Base-by-base conservation (phyloP, 192 early-diverging fungal species). In the Coemansia sp. region DNA sequence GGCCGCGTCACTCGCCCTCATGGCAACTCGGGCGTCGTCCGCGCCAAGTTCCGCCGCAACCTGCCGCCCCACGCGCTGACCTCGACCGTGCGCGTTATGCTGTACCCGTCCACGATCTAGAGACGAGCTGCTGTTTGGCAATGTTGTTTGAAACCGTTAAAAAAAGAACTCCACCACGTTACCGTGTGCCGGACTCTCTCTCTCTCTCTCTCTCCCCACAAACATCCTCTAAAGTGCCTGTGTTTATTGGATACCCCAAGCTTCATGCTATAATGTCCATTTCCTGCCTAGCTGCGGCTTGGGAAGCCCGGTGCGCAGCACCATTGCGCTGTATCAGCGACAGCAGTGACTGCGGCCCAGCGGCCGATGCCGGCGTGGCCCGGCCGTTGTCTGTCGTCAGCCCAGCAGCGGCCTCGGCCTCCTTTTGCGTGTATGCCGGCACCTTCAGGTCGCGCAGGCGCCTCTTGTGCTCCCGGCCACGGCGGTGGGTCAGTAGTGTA, bases 21-120 rank as follows among this genome's bases (percentile, higher is more conserved):
- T 77, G 96, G 94, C 63, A 94, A 83, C 75, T 88, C 83, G 58
- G 95, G 95, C 52, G 89, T 90, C 43, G 96, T 97, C 60, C 85
- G 92, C 72, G 96, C 94, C 43, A 90, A 86, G 75, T 99, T 99
- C 86, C 81, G 85, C 78, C 83, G 82, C 77, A 97, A 97, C 87
- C 84, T 99, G 55, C 94, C 94, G 48, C 85, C 94, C 62, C 85
- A 85, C 79, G 78, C 83, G 51, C 93, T 97, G 78, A 94, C 94
- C 78, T 83, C 91, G 51, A 71, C 76, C 50, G 82, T 93, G 75
- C 87, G 96, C 46, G 84, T 99, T 51, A 93, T 96, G 91, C 63
- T 96, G 70, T 96, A 96, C 83, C 94, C 94, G 51, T 96, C 94
- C 65, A 80, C 78, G 78, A 77, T 80, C 44, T 80, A 79, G 76